Percentiles rank a stretch among this genome's conserved stretches.
These are phyloP conservation scores for Carex kokanica DNA, from an alignment of 176 grass and related monocot species.

Conservation along the genomic window DNA sequence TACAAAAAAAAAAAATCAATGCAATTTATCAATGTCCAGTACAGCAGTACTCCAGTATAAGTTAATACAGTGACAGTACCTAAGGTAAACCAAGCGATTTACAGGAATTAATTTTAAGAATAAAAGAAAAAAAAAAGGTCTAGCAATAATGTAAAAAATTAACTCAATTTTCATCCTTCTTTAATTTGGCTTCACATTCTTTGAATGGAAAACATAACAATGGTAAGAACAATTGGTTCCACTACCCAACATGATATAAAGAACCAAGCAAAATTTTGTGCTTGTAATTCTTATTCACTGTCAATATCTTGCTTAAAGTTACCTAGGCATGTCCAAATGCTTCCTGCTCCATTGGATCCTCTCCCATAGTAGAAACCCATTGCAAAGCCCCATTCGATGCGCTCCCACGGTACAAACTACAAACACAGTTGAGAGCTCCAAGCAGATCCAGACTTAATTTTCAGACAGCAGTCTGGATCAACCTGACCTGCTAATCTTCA, in stretches of 20 bases:
- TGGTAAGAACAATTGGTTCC: not conserved
- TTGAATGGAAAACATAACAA: not conserved
- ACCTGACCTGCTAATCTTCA: not conserved
- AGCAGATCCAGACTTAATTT: not conserved
- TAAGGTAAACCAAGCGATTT: not conserved
- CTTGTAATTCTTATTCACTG: not conserved
- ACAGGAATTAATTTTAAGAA: slow-evolving; percentile 3
- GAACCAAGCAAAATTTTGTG: not conserved
- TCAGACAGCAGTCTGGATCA: not conserved
- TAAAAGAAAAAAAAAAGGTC: not conserved
- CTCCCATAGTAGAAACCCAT: too few species aligned
- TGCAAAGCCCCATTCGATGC: not conserved
- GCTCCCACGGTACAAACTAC: not conserved
- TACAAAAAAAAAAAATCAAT: not conserved
- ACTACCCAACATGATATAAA: not conserved
- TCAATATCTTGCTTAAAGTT: not conserved
- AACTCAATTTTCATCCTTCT: not conserved
- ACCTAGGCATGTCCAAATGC: not conserved
- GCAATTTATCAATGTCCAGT: not conserved
- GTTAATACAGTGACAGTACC: not conserved
- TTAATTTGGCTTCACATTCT: not conserved
- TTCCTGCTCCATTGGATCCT: not conserved
- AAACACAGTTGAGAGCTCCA: not conserved
- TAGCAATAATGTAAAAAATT: not conserved
- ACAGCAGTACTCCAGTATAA: not conserved